Base-by-base conservation (phyloP, 78 protist species). In the slime mould (Dictyostelium discoideum) region DNA sequence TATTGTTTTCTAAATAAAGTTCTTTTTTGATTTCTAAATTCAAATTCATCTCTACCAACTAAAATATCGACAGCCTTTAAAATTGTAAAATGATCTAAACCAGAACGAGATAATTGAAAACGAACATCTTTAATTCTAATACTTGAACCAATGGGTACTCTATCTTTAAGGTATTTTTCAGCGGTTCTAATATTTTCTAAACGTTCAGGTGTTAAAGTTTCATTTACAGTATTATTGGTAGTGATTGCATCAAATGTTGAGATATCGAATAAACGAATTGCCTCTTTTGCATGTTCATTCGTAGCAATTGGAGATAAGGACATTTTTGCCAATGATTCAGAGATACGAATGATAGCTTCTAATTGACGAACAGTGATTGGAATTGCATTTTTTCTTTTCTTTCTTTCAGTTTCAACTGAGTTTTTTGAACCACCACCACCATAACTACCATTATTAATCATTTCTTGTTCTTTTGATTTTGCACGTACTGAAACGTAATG, bases 361-460 rank as follows among this genome's bases (percentile, higher is more conserved):
- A 98, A 85, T 67, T 98, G 99, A 40, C 98, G 85, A 40, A 93
- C 73, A 2, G 99, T 98, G 88, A 98, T 97, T 44, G 98, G 98
- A 72, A 98, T 97, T 63, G 85, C 40, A 40, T 92, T 22, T 1
- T 26, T 69, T n/a, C 20, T 67, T 37, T 74, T 74, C 42, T 18
- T 74, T 74, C 5, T 29, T 74, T 74, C 42, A 42, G 67, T 5
- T 3, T 80, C 40, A 42, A 20, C 67, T 0, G 37, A 18, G 96
- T 97, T 44, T 97, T 97, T 46, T 97, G 96, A 2, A 44, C 85
- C 63, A 26, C 94, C 1, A 11, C 83, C 67, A 39, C 14, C 22
- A 78, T 86, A 2, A 98, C 97, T 46, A 97, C 96, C 40, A 98
- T 97, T 48, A 97, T 97, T 24, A 57, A 85, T 44, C 74, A 5